Percentiles rank a stretch among this genome's conserved stretches.
These are phyloP conservation scores for Pythium utonaiense DNA, from an alignment of 352 stramenopile genomes.

Conservation along the genomic window DNA sequence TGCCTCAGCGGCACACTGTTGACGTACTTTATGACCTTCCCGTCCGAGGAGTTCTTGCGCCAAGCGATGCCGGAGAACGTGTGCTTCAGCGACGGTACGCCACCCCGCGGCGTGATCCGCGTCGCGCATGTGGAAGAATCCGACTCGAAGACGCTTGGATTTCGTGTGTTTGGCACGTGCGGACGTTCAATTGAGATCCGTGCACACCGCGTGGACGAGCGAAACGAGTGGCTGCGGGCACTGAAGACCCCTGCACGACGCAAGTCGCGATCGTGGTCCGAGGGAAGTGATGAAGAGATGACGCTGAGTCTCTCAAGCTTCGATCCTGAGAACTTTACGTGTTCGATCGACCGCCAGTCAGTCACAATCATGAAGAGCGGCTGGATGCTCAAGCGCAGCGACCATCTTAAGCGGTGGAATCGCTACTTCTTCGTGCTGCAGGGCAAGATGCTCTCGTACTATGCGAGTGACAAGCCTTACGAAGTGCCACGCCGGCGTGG, in stretches of 20 bases:
- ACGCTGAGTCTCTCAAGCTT: slow-evolving; percentile 56
- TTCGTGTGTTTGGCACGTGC: slow-evolving; percentile 67
- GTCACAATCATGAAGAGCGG: slow-evolving; percentile 57
- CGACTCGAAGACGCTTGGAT: slow-evolving; percentile 47
- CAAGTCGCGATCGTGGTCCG: slow-evolving; percentile 64
- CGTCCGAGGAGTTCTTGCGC: slow-evolving; percentile 67
- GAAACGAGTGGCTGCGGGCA: slow-evolving; percentile 61
- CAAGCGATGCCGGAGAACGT: slow-evolving; percentile 39
- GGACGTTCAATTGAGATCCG: slow-evolving; percentile 70
- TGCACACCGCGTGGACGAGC: slow-evolving; percentile 51
- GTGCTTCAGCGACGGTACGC: slow-evolving; percentile 47
- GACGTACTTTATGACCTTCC: slow-evolving; percentile 69
- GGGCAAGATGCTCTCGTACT: slow-evolving; percentile 69
- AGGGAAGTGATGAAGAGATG: slow-evolving; percentile 43
- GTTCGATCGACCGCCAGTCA: slow-evolving; percentile 53
- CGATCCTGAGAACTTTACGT: slow-evolving; percentile 43
- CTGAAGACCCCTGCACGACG: slow-evolving; percentile 57
- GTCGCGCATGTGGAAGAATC: slow-evolving; percentile 70
- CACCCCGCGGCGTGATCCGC: slow-evolving; percentile 61
- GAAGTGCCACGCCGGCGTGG: slow-evolving; percentile 56
- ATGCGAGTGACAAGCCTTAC: slow-evolving; percentile 71
- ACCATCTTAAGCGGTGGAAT: slow-evolving; percentile 57
- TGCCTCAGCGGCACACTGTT: slow-evolving; percentile 65
- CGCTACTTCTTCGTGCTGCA: slow-evolving; percentile 77
- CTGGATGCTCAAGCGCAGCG: slow-evolving; percentile 64